Evolutionary conservation across 371 early-diverging fungal species (phyloP), one percentile per base, ranked within the genome.

Genomic region (Apophysomyces elegans): DNA sequence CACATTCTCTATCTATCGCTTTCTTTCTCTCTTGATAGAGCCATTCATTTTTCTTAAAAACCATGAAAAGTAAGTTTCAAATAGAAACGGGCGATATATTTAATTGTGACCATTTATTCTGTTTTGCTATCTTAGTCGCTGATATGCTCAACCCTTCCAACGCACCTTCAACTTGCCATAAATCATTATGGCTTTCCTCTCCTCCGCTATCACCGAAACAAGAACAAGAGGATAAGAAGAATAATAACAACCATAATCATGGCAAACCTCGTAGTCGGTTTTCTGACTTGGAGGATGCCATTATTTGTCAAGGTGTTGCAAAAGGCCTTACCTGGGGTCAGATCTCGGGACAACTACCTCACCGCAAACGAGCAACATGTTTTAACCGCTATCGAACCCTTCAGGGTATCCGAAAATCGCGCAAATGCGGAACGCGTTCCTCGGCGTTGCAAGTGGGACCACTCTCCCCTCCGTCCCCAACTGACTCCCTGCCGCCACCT

Each of bases 361-460:
- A 82, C 58, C 76, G 83, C 36, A 82, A 82, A 62, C 78, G 83
- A 56, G 83, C 83, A 16, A 82, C 83, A 37, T 82, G 83, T 47
- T 82, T 82, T 59, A 82, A 82, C 57, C 70, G 83, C 56, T 82
- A 82, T 63, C 67, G 80, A 26, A 82, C 83, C 16, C 66, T 82
- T 38, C 80, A 79, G 63, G 83, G 83, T 11, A 75, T 79, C 43
- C 83, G 83, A 54, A 82, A 79, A 68, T 76, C 83, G 9, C 80
- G 80, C 35, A 82, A 75, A 63, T 61, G 67, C 21, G 54, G 54
- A 50, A 50, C 54, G 54, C 54, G 54, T 50, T 26, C 54, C 32
- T 26, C 32, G 2, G 32, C 32, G 21, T 50, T 50, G 21, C 54
- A 50, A 50, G 54, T n/a, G n/a, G 54, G 21, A 0, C 54, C 54